Evolutionary conservation across 345 rosid genomes (phyloP), one percentile per base, ranked within the genome.

Genomic region (Pelargonium nanum): DNA sequence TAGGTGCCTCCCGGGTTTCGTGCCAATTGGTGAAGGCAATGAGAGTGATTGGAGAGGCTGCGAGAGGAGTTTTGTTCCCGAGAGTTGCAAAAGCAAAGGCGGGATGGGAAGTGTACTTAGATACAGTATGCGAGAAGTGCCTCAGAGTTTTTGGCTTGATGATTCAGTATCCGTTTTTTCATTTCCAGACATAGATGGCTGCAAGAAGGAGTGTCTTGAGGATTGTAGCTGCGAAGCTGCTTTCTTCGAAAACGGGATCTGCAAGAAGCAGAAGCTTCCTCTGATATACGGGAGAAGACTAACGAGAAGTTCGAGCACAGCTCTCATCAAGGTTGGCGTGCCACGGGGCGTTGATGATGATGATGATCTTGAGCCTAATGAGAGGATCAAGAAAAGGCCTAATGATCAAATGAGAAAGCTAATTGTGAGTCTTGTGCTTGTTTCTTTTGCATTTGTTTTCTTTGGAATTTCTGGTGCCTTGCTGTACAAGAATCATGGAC

Each of bases 211-310:
- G 6, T 74, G 75, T 28, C 24, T 57, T 48, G 64, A 51, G 22
- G 72, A 76, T 26, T 67, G 72, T 17, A 66, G 62, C 53, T 76
- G 80, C 16, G 65, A 76, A 59, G 80, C 65, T 10, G 77, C 69
- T 0, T 55, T 72, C 8, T 74, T 22, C 24, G 57, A 4, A 0
- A 19, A 30, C 12, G 50, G 59, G 13, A 10, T 51, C 9, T 66
- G 79, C 59, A 63, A 10, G 1, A 64, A 60, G 63, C 77, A 66
- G 40, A 55, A 59, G 58, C 70, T 74, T 24, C 82, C 77, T 20
- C 45, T 67, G 57, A 72, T 62, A 55, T 70, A 51, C 4, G 74
- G 74, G 21, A 72, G 61, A 55, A 48, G 53, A 59, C 4, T 3
- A 8, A 0, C 9, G 0, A 13, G 19, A 5, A 22, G 56, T 19